Percentiles rank a stretch among this genome's conserved stretches.
Conservation (phyloP, 768 basidiomycete genomes). For the Mycena crocata region DNA sequence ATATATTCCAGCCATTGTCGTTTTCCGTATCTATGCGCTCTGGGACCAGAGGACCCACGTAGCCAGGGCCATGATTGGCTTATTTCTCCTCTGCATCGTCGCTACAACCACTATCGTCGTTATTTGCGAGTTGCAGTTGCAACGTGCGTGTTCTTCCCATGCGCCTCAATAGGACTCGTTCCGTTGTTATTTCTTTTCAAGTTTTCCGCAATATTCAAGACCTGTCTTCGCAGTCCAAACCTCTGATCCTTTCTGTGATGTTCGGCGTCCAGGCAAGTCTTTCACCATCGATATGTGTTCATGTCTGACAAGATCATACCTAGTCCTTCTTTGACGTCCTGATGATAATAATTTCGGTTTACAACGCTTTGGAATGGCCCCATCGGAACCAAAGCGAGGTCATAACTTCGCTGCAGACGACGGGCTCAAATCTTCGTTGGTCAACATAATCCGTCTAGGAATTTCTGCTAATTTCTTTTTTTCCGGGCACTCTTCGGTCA, state of each 20-base stretch:
- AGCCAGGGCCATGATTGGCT: not conserved
- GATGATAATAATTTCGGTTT: not conserved
- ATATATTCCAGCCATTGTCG: not conserved
- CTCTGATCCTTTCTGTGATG: not conserved
- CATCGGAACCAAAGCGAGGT: not conserved
- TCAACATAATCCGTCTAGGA: not conserved
- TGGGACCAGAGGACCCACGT: conserved; percentile 12
- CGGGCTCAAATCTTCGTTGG: conserved; percentile 9
- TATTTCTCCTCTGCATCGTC: conserved; percentile 6
- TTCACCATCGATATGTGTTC: not conserved
- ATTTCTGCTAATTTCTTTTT: not conserved
- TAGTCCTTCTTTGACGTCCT: conserved; percentile 11
- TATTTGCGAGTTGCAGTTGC: not conserved
- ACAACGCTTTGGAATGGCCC: conserved; percentile 10
- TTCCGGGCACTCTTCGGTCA: not conserved
- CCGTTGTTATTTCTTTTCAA: not conserved
- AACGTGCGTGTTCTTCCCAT: not conserved
- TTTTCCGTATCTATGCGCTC: conserved; percentile 9
- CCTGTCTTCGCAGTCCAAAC: not conserved
- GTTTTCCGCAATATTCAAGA: not conserved
- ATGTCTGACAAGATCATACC: not conserved
- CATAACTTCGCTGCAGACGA: conserved; percentile 3
- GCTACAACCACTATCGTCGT: not conserved
- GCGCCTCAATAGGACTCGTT: not conserved
- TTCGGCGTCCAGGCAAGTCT: conserved; percentile 5